phyloP scores from a whole-genome alignment of 2,329 filamentous ascomycete species.

The Fusarium sulawesiense region DNA sequence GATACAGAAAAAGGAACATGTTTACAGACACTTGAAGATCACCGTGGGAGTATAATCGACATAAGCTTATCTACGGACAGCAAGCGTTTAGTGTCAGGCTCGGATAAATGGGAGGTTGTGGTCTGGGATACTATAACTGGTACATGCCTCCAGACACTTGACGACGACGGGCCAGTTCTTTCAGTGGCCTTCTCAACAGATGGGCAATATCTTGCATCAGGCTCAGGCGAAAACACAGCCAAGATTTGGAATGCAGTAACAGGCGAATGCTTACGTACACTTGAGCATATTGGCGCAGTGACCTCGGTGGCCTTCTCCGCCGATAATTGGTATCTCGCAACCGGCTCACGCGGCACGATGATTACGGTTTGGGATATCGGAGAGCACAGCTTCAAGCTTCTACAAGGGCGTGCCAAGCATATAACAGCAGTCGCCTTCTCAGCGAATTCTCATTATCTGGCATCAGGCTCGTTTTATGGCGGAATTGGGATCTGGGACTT shows the following conservation, averaged over 20 bases:
- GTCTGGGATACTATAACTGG: not conserved
- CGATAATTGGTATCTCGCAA: rapidly evolving
- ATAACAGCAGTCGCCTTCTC: not conserved
- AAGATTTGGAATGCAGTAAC: not conserved
- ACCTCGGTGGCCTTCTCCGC: rapidly evolving
- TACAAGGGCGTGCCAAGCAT: not conserved
- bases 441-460: rapidly evolving
- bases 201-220: not conserved
- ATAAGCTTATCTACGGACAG: not conserved
- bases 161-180: rapidly evolving
- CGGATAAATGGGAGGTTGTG: rapidly evolving
- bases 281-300: rapidly evolving
- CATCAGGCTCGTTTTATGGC: rapidly evolving
- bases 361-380: rapidly evolving
- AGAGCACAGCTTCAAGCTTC: rapidly evolving
- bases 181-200: not conserved
- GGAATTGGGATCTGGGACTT: rapidly evolving
- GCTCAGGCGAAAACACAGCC: rapidly evolving
- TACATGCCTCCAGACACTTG: not conserved
- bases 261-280: rapidly evolving
- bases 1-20: not conserved
- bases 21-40: no score
- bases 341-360: rapidly evolving
- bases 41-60: rapidly evolving
- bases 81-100: not conserved